phyloP scores from a whole-genome alignment of 495 filamentous ascomycete species.

The Lepidopterella palustris region DNA sequence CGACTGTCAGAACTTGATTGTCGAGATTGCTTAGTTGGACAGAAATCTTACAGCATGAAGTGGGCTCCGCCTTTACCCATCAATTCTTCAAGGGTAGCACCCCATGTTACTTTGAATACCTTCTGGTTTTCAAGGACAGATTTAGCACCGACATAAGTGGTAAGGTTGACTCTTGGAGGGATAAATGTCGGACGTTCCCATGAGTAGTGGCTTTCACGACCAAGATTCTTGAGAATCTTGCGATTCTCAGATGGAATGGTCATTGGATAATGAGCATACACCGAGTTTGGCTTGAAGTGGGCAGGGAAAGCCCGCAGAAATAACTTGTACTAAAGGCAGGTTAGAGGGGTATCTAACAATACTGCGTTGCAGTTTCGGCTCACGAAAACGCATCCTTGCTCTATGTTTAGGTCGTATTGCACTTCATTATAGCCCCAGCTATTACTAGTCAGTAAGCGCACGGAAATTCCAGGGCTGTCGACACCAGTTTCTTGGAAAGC shows the following conservation, averaged over 20 bases:
- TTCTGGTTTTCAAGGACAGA: constrained; percentile 53
- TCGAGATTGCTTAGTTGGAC: neutral
- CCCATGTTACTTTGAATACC: constrained; percentile 62
- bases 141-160: constrained; percentile 56
- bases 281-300: constrained; percentile 69
- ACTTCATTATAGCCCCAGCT: constrained; percentile 65
- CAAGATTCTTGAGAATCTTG: constrained; percentile 67
- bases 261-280: constrained; percentile 87
- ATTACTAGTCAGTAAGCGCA: neutral
- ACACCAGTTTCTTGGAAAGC: neutral
- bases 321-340: constrained; percentile 57
- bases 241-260: constrained; percentile 67
- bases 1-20: neutral
- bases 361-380: neutral
- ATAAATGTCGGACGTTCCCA: constrained; percentile 56
- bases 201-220: constrained; percentile 63
- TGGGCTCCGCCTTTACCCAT: constrained; percentile 49
- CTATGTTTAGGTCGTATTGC: constrained; percentile 64
- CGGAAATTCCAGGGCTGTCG: neutral
- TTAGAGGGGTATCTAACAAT: no score
- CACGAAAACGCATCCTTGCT: constrained; percentile 69
- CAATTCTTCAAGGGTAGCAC: constrained; percentile 47
- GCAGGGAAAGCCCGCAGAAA: constrained; percentile 72
- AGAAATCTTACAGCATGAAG: constrained; percentile 43
- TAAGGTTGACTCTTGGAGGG: constrained; percentile 48